phyloP scores from a whole-genome alignment of 2,329 filamentous ascomycete genomes.

The Exophiala dermatitidis region DNA sequence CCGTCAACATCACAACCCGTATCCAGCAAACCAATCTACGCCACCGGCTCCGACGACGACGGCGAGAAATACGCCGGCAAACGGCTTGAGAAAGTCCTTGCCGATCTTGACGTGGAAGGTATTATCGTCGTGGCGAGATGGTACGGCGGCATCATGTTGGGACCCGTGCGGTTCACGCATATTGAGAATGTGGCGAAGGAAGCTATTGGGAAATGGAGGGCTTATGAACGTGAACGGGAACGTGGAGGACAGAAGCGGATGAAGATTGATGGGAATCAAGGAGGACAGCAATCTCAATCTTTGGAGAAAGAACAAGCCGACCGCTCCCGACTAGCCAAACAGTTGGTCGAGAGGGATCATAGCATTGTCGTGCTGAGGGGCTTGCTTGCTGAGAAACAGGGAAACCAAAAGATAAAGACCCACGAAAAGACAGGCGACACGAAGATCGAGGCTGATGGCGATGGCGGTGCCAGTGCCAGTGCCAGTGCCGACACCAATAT shows the following conservation, averaged over 20 bases:
- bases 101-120: constrained; percentile 40
- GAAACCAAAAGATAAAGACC: neutral
- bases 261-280: constrained; percentile 21
- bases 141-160: constrained; percentile 49
- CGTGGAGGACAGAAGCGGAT: constrained; percentile 26
- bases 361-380: constrained; percentile 43
- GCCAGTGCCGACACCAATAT: neutral
- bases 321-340: constrained; percentile 32
- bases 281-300: neutral
- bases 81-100: constrained; percentile 42
- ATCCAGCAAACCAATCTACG: constrained; percentile 33
- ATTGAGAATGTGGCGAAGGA: constrained; percentile 45
- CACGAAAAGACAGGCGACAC: no score
- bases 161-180: constrained; percentile 47
- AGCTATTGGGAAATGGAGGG: constrained; percentile 39
- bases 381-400: constrained; percentile 40
- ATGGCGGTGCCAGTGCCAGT: no score
- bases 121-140: constrained; percentile 48
- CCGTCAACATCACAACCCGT: neutral
- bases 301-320: constrained; percentile 31
- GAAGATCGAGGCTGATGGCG: no score
- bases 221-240: constrained; percentile 12
- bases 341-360: constrained; percentile 42
- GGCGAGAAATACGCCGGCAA: constrained; percentile 48
- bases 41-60: constrained; percentile 46